phyloP scores from a whole-genome alignment of 192 early-diverging fungal genomes.

The Podila minutissima region DNA sequence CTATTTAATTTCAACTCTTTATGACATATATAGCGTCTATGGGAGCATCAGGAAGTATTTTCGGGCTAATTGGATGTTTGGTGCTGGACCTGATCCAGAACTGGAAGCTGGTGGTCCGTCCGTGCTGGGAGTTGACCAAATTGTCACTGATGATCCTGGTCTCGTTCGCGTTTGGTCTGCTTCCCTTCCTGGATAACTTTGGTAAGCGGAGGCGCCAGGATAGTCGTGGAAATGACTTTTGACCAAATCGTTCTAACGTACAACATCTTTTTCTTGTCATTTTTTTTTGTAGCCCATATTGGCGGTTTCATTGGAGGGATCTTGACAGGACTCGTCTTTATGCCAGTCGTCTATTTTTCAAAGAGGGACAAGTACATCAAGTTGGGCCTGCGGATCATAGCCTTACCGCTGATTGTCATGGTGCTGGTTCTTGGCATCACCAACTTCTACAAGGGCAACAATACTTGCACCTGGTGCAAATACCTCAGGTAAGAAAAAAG shows the following conservation, averaged over 20 bases:
- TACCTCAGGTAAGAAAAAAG: slow-evolving; percentile 55
- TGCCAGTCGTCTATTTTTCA: slow-evolving; percentile 73
- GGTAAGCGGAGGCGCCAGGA: background rate
- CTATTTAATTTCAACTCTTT: background rate
- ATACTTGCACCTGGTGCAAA: slow-evolving; percentile 70
- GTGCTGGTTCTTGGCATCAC: slow-evolving; percentile 54
- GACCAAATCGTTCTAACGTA: background rate
- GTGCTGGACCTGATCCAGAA: slow-evolving; percentile 83
- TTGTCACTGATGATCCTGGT: slow-evolving; percentile 69
- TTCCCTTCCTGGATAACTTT: slow-evolving; percentile 87
- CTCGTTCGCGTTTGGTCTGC: slow-evolving; percentile 75
- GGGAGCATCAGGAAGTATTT: slow-evolving; percentile 67
- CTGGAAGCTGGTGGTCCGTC: slow-evolving; percentile 74
- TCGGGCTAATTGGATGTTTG: slow-evolving; percentile 81
- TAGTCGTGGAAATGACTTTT: background rate
- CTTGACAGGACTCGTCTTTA: slow-evolving; percentile 72
- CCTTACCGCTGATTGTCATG: slow-evolving; percentile 51
- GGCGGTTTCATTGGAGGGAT: slow-evolving; percentile 79
- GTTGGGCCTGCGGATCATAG: slow-evolving; percentile 43
- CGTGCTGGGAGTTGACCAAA: slow-evolving; percentile 67
- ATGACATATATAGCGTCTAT: slow-evolving; percentile 58
- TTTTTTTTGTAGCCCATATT: slow-evolving; percentile 67
- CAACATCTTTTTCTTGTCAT: background rate
- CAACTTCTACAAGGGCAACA: slow-evolving; percentile 58
- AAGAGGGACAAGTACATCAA: slow-evolving; percentile 52